Evolutionary conservation across 1,139 yeast genomes (phyloP).

Genomic region (Yarrowia galli): DNA sequence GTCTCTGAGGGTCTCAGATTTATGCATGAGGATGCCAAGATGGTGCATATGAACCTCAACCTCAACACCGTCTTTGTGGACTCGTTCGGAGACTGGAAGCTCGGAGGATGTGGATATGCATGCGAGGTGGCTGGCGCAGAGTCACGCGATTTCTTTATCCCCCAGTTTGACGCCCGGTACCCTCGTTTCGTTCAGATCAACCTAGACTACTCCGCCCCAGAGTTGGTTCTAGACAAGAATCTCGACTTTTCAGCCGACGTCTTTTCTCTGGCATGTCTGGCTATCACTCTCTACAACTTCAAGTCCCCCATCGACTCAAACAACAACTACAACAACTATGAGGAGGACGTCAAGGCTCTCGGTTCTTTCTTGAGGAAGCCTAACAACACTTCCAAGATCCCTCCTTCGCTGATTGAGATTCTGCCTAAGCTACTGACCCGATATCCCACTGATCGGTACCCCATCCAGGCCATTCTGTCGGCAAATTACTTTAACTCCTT

Average conservation of each 20-base stretch:
- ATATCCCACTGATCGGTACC: slow-evolving; percentile 54
- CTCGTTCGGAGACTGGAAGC: slow-evolving; percentile 92
- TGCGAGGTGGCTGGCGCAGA: slow-evolving; percentile 48
- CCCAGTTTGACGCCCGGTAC: slow-evolving; percentile 73
- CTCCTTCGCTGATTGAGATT: slow-evolving; percentile 50
- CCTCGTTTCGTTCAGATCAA: slow-evolving; percentile 76
- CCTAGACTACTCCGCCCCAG: slow-evolving; percentile 80
- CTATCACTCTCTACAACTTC: slow-evolving; percentile 64
- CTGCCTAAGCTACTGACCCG: slow-evolving; percentile 55
- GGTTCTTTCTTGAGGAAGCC: slow-evolving; percentile 47
- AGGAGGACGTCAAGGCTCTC: slow-evolving; percentile 46
- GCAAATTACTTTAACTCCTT: slow-evolving; percentile 79
- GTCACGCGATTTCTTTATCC: slow-evolving; percentile 61
- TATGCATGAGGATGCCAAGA: slow-evolving; percentile 75
- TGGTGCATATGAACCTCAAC: slow-evolving; percentile 78
- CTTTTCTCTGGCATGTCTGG: slow-evolving; percentile 80
- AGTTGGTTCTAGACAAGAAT: slow-evolving; percentile 64
- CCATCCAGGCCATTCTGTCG: slow-evolving; percentile 59
- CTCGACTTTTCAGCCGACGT: slow-evolving; percentile 77
- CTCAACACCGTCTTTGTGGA: slow-evolving; percentile 81
- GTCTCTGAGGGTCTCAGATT: slow-evolving; percentile 80
- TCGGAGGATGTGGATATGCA: slow-evolving; percentile 76
- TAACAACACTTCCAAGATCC: slow-evolving; percentile 45
- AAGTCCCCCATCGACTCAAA: slow-evolving; percentile 53
- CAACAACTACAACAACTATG: slow-evolving; percentile 50